Conservation (phyloP, 2,329 filamentous ascomycete species). For the Penicillium paneum region DNA sequence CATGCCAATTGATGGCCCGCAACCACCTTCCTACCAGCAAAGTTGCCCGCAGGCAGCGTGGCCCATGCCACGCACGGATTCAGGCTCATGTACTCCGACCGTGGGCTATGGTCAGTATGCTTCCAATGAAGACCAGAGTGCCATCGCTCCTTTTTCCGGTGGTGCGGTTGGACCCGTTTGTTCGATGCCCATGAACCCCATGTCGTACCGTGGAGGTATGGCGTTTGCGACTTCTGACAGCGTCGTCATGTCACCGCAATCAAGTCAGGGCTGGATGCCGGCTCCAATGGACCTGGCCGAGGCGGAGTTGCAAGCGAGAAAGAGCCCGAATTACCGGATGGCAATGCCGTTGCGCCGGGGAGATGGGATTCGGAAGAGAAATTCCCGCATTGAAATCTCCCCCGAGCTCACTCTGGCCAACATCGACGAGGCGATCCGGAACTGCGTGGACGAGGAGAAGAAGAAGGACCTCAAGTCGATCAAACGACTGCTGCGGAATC, state of each 20-base stretch:
- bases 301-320: constrained; percentile 53
- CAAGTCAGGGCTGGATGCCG: constrained; percentile 56
- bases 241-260: constrained; percentile 60
- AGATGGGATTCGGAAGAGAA: constrained; percentile 97
- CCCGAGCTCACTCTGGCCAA: constrained; percentile 88
- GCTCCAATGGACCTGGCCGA: constrained; percentile 49
- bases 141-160: constrained; percentile 43
- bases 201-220: constrained; percentile 48
- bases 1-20: constrained; percentile 57
- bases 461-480: constrained; percentile 97
- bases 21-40: constrained; percentile 29
- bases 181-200: constrained; percentile 38
- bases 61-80: constrained; percentile 59
- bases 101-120: constrained; percentile 65
- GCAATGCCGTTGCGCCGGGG: constrained; percentile 74
- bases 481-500: constrained; percentile 88
- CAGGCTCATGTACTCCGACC: constrained; percentile 71
- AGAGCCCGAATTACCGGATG: constrained; percentile 64
- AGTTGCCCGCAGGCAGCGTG: constrained; percentile 49
- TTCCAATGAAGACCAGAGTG: constrained; percentile 49
- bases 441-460: constrained; percentile 77
- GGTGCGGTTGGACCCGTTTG: constrained; percentile 42
- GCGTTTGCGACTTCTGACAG: constrained; percentile 49
- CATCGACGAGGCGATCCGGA: constrained; percentile 87
- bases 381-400: constrained; percentile 94